Evolutionary conservation across 2,329 filamentous ascomycete species (phyloP), one percentile per base, ranked within the genome.

Genomic region (Fusarium subglutinans): DNA sequence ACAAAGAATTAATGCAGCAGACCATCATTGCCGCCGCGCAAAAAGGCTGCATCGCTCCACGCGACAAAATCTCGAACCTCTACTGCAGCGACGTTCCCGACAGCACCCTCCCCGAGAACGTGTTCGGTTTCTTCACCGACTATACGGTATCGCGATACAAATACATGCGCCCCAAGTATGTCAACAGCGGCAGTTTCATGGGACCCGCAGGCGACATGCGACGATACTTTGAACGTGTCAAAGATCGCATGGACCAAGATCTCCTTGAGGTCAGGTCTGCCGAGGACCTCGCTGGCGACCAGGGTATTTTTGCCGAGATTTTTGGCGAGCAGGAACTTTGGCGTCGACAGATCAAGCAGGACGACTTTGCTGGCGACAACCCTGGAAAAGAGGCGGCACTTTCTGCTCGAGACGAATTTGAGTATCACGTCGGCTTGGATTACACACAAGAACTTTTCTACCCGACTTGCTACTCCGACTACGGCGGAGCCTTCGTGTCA

Each of bases 121-220:
- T 79, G 1, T 79, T 77, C 41, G 77, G 77, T 9, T 64, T 64
- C 43, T 59, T 75, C n/a, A 79, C 77, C 8, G 77, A 79, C 47
- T 72, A 66, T 24, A 69, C 38, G 10, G 38, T 66, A 9, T 56
- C 51, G 5, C 68, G 63, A 30, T 77, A 66, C 60, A 75, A 71
- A 33, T 77, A 69, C 41, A 61, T 76, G 14, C 77, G 80, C 15
- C 80, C 80, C 18, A 76, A 75, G 22, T 81, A 69, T 59, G 69
- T 81, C 64, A 81, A 81, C 63, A 80, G 78, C 17, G 80, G 80
- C 15, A 77, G 72, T 47, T 70, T 80, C 63, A 78, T 81, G 61
- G 80, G 80, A 2, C 76, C 79, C 5, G 79, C 76, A 2, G 75
- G 76, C 20, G 78, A 79, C 30, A 75, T 80, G 75, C 67, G 69